Conservation (phyloP, 2,329 filamentous ascomycete genomes). For the Neocucurbitaria cava region DNA sequence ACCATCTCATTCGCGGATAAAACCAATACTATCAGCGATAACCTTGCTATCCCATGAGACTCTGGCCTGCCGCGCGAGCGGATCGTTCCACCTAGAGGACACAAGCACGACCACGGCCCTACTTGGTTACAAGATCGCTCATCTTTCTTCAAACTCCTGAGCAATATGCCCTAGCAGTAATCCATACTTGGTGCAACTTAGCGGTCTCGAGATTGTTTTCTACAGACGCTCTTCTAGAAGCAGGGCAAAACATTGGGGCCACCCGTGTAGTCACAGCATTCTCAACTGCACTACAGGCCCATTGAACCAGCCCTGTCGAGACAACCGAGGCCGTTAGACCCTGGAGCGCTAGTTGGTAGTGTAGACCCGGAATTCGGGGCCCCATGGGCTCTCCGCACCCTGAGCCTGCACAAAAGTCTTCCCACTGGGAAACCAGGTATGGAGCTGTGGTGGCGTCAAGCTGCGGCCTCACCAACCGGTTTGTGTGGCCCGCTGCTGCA, state of each 20-base stretch:
- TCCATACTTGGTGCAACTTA: not conserved
- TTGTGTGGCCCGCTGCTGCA: not conserved
- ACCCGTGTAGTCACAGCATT: not conserved
- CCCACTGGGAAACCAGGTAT: not conserved
- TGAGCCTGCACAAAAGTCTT: not conserved
- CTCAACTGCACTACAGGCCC: not conserved
- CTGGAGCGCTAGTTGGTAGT: constrained; percentile 10
- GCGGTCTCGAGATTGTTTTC: not conserved
- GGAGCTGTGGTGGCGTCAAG: not conserved
- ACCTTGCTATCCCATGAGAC: not conserved
- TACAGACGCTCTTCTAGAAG: not conserved
- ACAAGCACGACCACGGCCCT: not conserved
- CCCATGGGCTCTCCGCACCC: constrained; percentile 10
- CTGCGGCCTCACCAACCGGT: not conserved
- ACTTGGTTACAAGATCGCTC: not conserved
- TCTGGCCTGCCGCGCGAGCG: not conserved
- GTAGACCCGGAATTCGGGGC: constrained; percentile 2
- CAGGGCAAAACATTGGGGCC: not conserved
- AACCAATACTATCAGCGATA: not conserved
- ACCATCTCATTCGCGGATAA: constrained; percentile 12
- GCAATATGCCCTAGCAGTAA: not conserved
- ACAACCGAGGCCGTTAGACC: constrained; percentile 5
- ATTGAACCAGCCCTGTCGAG: constrained; percentile 11
- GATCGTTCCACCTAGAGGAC: constrained; percentile 5
- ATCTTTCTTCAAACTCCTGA: not conserved